Percentiles rank a stretch among this genome's conserved stretches.
Evolutionary conservation across 805 yeast species (phyloP).

Genomic region (Pichia rugopelliculosa): DNA sequence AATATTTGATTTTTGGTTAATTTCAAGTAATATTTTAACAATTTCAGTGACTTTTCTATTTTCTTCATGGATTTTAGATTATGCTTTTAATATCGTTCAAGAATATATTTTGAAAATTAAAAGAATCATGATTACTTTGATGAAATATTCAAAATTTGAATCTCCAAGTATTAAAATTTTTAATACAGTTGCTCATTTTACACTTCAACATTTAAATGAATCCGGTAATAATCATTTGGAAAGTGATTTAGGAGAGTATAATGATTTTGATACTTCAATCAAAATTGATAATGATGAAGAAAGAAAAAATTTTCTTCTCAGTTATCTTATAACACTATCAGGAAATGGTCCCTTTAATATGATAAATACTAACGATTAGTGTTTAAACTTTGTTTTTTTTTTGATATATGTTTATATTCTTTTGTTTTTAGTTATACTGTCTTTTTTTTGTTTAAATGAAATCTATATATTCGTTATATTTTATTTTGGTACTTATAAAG

Average conservation of each 20-base stretch:
- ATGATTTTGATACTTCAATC: neutral
- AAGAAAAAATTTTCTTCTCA: neutral
- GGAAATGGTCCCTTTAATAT: neutral
- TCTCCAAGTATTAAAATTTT: neutral
- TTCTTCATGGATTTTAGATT: neutral
- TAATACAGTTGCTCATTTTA: neutral
- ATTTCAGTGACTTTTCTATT: constrained; percentile 1
- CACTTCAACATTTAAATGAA: neutral
- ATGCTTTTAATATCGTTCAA: neutral
- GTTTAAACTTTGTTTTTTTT: no score
- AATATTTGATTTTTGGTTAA: constrained; percentile 2
- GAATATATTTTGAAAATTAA: neutral
- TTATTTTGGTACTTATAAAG: neutral
- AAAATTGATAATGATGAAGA: neutral
- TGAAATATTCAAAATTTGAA: neutral
- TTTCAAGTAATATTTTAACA: neutral
- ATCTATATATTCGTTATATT: no score
- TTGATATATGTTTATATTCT: no score
- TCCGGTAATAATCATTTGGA: neutral
- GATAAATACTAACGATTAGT: neutral
- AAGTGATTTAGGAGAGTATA: neutral
- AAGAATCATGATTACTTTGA: neutral
- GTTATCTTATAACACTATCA: neutral
- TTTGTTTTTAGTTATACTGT: no score
- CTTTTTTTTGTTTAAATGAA: no score